Base-by-base conservation (phyloP, 83 land plant species). In the Thuja plicata region DNA sequence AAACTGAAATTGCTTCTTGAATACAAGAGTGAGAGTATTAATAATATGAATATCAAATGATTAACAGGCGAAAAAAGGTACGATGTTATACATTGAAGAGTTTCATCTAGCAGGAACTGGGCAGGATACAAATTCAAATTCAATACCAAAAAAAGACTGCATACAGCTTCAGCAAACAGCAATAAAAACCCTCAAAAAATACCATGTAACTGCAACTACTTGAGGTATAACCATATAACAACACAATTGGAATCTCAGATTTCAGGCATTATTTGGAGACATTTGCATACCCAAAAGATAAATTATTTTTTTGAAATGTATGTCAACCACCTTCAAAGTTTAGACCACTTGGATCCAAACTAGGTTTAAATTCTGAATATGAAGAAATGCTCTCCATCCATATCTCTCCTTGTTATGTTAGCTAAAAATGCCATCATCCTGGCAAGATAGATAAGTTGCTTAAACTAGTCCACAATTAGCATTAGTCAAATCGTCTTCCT, bases 401-500 rank as follows among this genome's bases (percentile, higher is more conserved):
- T 82, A 43, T 41, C 7, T 37, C 43, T 1, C 8, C 40, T 24
- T 79, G 21, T 37, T 40, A 19, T 79, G 50, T 27, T 45, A n/a
- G 46, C 85, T 15, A 82, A 11, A 82, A 82, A 45, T 41, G 30
- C 78, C 13, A 10, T 82, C 30, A 82, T 45, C 85, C 85, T 82
- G 46, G 32, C 30, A 82, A 81, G 21, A 24, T 17, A 45, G 15
- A 45, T 9, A 27, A 24, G 7, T 82, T 82, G 41, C 32, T 43
- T 32, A 32, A 32, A 74, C 9, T 15, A 30, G 30, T 45, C 85
- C 85, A 82, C 9, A 43, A 82, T 2, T 40, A 41, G 32, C 4
- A 45, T 80, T 40, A 21, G 21, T 43, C n/a, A 80, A 37, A 40
- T 80, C 11, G 19, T 74, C 90, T 91, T 88, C 91, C 92, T 82